Conservation (phyloP, 495 filamentous ascomycete species). For the Aeminium ludgeri region DNA sequence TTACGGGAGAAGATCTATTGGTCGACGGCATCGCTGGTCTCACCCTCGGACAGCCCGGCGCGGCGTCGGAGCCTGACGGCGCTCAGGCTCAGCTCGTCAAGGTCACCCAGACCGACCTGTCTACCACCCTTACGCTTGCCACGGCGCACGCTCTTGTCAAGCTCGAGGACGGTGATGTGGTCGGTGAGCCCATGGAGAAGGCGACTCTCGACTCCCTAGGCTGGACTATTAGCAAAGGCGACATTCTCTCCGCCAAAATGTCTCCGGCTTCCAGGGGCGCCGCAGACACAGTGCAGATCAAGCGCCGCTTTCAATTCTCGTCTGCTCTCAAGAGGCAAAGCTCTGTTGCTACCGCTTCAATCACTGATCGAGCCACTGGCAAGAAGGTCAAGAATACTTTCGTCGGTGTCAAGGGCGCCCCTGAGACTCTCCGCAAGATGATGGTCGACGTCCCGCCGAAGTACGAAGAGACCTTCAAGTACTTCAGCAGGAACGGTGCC, state of each 20-base stretch:
- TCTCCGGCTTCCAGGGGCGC: slow-evolving; percentile 26
- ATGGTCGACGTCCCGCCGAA: slow-evolving; percentile 62
- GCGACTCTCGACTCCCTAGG: slow-evolving; percentile 77
- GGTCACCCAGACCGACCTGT: slow-evolving; percentile 45
- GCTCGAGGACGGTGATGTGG: slow-evolving; percentile 89
- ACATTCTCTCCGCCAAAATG: slow-evolving; percentile 48
- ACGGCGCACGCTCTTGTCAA: slow-evolving; percentile 92
- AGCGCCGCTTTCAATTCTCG: slow-evolving; percentile 95
- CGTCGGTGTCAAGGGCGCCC: slow-evolving; percentile 88
- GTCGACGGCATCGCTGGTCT: slow-evolving; percentile 95
- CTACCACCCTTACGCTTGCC: slow-evolving; percentile 86
- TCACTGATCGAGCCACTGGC: slow-evolving; percentile 46
- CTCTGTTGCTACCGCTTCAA: slow-evolving; percentile 67
- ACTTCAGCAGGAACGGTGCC: slow-evolving; percentile 88
- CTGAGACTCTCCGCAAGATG: slow-evolving; percentile 91
- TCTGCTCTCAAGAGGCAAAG: slow-evolving; percentile 91
- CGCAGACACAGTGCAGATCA: slow-evolving; percentile 63
- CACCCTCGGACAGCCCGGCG: slow-evolving; percentile 45
- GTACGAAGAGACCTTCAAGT: slow-evolving; percentile 97
- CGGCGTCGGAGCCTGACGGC: slow-evolving; percentile 57
- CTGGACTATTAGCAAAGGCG: slow-evolving; percentile 79
- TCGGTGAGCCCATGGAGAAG: slow-evolving; percentile 98
- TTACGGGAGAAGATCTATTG: slow-evolving; percentile 92
- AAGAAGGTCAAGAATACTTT: slow-evolving; percentile 69
- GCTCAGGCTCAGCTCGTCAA: slow-evolving; percentile 57